Base-by-base conservation (phyloP, 495 filamentous ascomycete genomes). In the Corynascus novoguineensis region DNA sequence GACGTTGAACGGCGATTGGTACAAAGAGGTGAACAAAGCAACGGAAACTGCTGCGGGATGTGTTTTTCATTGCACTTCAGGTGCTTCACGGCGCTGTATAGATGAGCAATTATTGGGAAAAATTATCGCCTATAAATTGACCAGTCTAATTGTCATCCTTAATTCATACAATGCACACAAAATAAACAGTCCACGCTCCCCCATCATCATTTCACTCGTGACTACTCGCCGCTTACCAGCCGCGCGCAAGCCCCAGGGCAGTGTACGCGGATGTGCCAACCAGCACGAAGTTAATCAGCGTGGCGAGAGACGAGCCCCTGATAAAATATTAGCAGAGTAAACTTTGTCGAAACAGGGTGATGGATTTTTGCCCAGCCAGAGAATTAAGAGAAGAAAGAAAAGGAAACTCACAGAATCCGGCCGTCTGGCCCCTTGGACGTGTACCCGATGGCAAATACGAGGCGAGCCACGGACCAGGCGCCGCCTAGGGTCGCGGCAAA, bases 381-480 rank as follows among this genome's bases (percentile, higher is more conserved):
- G 4, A 29, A 45, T 6, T 24, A 45, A 22, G 14, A 41, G 15
- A 42, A 51, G 22, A 51, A 50, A 12, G 41, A 29, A 41, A 37
- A 22, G 40, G 47, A 49, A 29, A 63, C 71, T 53, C 58, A 71
- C 67, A 24, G 3, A 14, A 44, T 5, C 10, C 74, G 65, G 2
- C 71, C 75, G 29, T 61, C 22, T 1, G 74, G 75, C 0, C 75
- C 73, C 3, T 37, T 50, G 3, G 73, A 58, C 41, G 61, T 75
- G 60, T 90, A 91, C n/a, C 86, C 87, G 14, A 73, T 56, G 19
- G 82, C 67, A 68, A 82, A 90, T 21, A 81, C 19, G 2, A 75
- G 29, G 19, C 87, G 77, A 19, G 69, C 70, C 3, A 80, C 37
- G 29, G 80, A 66, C 87, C 87, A 90, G 5, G 66, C 63, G 6